phyloP scores from a whole-genome alignment of 176 grass and related monocot species.

The Raddia guianensis region DNA sequence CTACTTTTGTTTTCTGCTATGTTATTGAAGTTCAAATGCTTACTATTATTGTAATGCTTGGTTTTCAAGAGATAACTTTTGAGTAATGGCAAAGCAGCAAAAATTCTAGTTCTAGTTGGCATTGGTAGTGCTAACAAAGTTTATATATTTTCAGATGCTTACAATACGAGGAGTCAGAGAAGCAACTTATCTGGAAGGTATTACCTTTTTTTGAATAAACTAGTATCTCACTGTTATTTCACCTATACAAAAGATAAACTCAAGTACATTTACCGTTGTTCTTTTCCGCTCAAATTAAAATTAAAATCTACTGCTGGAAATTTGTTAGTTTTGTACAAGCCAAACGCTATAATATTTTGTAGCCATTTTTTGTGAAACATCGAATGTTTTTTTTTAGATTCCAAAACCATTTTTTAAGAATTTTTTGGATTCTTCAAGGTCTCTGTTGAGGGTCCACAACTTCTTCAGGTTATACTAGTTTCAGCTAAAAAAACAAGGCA shows the following conservation, averaged over 20 bases:
- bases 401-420: too few species aligned
- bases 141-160: conserved; percentile 54
- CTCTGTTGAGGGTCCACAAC: too few species aligned
- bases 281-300: too few species aligned
- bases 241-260: conserved; percentile 12
- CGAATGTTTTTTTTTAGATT: too few species aligned
- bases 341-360: too few species aligned
- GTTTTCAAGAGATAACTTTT: neutral
- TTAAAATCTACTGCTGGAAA: too few species aligned
- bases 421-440: too few species aligned
- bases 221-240: neutral
- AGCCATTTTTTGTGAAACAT: too few species aligned
- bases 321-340: too few species aligned
- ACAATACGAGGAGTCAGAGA: conserved; percentile 55
- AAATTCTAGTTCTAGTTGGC: neutral
- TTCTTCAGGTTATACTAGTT: too few species aligned
- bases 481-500: too few species aligned
- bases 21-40: conserved; percentile 24
- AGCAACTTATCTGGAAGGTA: conserved; percentile 70
- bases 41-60: conserved; percentile 4
- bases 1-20: conserved; percentile 11
- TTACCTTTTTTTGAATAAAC: conserved; percentile 30
- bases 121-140: conserved; percentile 8
- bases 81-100: conserved; percentile 20
- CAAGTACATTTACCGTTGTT: neutral